These are phyloP conservation scores for Bipolaris oryzae DNA, from an alignment of 2,329 filamentous ascomycete species.

Conservation along the genomic window DNA sequence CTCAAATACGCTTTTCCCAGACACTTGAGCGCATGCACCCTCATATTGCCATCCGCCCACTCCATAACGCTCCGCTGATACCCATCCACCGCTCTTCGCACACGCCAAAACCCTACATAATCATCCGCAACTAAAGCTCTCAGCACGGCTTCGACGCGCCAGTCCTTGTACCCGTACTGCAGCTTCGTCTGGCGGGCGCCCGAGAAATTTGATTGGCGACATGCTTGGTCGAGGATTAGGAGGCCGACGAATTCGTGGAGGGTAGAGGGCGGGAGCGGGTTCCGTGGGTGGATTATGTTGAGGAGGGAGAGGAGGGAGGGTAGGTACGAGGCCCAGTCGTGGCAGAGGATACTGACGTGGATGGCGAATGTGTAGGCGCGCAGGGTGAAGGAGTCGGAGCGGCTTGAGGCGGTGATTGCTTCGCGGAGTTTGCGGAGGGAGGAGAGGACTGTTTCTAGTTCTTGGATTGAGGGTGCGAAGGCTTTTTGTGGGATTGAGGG, in stretches of 20 bases:
- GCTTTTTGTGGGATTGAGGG: constrained; percentile 28
- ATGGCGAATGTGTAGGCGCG: constrained; percentile 92
- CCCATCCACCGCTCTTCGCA: constrained; percentile 75
- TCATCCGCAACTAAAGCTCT: constrained; percentile 78
- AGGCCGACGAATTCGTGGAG: constrained; percentile 80
- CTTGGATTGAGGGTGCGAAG: constrained; percentile 50
- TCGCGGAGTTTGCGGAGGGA: constrained; percentile 92
- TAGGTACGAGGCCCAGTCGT: constrained; percentile 86
- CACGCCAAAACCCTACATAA: constrained; percentile 77
- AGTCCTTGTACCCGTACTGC: constrained; percentile 66
- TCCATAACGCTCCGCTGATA: constrained; percentile 81
- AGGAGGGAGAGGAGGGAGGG: constrained; percentile 84
- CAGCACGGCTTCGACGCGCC: constrained; percentile 72
- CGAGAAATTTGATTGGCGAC: constrained; percentile 75
- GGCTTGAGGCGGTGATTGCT: constrained; percentile 78
- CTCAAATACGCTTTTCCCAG: constrained; percentile 81
- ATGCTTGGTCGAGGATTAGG: constrained; percentile 85
- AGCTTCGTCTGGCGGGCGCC: constrained; percentile 73
- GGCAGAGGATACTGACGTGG: constrained; percentile 78
- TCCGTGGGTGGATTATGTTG: constrained; percentile 68
- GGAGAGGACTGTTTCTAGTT: constrained; percentile 75
- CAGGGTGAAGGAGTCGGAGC: constrained; percentile 81
- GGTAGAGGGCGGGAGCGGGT: constrained; percentile 73
- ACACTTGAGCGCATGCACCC: constrained; percentile 81
- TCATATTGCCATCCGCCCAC: constrained; percentile 76